Conservation (phyloP, 352 stramenopile species). For the Hyaloperonospora brassicae region DNA sequence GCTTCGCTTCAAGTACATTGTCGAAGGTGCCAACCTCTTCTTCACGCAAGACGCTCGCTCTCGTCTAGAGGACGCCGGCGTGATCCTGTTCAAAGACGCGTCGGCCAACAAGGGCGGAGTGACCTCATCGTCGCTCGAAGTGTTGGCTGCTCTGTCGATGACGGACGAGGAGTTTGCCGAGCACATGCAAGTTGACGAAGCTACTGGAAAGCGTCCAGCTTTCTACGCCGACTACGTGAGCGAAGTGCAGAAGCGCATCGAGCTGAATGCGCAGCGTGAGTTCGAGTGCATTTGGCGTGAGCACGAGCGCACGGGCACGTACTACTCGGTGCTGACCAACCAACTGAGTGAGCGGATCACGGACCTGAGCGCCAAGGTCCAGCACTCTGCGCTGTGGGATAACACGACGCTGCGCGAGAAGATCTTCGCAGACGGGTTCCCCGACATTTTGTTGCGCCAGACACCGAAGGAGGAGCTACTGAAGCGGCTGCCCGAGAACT, state of each 20-base stretch:
- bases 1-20: conserved; percentile 91
- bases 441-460: conserved; percentile 49
- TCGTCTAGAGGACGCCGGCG: conserved; percentile 90
- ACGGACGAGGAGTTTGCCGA: conserved; percentile 68
- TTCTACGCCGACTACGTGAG: conserved; percentile 78
- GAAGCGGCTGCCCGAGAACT: conserved; percentile 62
- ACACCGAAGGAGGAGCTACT: conserved; percentile 57
- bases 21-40: conserved; percentile 97
- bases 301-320: conserved; percentile 56
- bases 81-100: conserved; percentile 96
- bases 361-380: conserved; percentile 73
- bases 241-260: conserved; percentile 73
- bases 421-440: conserved; percentile 74
- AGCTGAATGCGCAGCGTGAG: conserved; percentile 68
- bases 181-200: conserved; percentile 73
- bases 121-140: conserved; percentile 70
- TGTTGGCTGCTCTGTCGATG: conserved; percentile 66
- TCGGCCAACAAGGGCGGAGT: conserved; percentile 87
- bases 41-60: conserved; percentile 92
- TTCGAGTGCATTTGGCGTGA: conserved; percentile 83
- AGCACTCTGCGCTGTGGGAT: conserved; percentile 64
- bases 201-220: conserved; percentile 39
- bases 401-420: conserved; percentile 58
- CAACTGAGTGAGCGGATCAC: conserved; percentile 75
- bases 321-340: conserved; percentile 71